Evolutionary conservation across 305 asterid genomes (phyloP).

Genomic region (Solanum hybrid): DNA sequence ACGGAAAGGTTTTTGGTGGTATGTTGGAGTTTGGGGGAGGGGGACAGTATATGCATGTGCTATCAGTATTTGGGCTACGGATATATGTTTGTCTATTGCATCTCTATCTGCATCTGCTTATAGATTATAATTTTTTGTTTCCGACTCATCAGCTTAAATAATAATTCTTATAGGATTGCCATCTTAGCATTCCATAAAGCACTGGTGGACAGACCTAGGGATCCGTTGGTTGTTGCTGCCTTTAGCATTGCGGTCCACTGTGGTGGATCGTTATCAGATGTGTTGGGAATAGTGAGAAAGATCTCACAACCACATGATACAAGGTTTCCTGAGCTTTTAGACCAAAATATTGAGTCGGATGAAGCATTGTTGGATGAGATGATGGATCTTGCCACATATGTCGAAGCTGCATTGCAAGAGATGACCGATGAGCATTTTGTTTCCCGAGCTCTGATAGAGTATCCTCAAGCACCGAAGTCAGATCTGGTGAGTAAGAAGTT

Average conservation of each 20-base stretch:
- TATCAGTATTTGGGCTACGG: neutral
- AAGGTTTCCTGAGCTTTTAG: slow-evolving; percentile 10
- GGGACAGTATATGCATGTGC: neutral
- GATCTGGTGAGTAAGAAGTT: slow-evolving; percentile 12
- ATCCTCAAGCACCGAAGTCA: slow-evolving; percentile 20
- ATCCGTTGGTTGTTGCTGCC: slow-evolving; percentile 26
- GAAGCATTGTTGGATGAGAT: slow-evolving; percentile 14
- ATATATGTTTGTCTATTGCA: neutral
- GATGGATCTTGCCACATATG: slow-evolving; percentile 15
- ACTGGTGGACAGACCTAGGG: slow-evolving; percentile 17
- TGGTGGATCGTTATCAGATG: slow-evolving; percentile 18
- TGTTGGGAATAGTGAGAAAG: slow-evolving; percentile 12
- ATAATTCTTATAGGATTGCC: slow-evolving; percentile 10
- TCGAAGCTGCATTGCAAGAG: slow-evolving; percentile 10
- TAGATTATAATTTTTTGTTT: neutral
- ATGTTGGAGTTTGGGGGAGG: too few relatives aligned
- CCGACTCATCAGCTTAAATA: neutral
- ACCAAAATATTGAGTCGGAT: neutral
- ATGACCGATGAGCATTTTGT: slow-evolving; percentile 20
- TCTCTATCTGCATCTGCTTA: neutral
- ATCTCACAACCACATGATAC: slow-evolving; percentile 17
- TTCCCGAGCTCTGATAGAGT: slow-evolving; percentile 16
- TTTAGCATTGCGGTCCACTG: slow-evolving; percentile 16
- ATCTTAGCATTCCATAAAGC: slow-evolving; percentile 28
- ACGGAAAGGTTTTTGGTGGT: too few relatives aligned